Conservation (phyloP, 108 stramenopile genomes). For the Chaetoceros muelleri region DNA sequence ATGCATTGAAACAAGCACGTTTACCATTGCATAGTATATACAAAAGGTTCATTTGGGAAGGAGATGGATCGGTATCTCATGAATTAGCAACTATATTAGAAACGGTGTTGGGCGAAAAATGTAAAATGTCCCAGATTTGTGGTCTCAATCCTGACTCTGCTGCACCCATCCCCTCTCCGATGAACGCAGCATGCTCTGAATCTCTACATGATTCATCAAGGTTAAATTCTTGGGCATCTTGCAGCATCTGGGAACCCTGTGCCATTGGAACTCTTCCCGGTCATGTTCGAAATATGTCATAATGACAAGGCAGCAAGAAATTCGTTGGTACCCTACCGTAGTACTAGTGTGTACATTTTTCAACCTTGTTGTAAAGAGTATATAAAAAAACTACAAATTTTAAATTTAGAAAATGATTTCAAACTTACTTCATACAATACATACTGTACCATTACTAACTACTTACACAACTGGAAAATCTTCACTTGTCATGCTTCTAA, state of each 20-base stretch:
- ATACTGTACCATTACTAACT: no score
- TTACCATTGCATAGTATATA: conserved; percentile 55
- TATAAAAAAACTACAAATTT: no score
- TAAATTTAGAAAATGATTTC: no score
- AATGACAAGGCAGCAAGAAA: no score
- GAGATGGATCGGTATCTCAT: conserved; percentile 4
- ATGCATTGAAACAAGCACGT: conserved; percentile 16
- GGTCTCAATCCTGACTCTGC: neutral
- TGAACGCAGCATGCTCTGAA: neutral
- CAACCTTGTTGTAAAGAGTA: no score
- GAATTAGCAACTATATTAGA: neutral
- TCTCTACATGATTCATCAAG: neutral
- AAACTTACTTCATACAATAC: no score
- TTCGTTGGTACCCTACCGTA: no score
- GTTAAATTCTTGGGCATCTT: conserved; percentile 28
- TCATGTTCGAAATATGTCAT: no score
- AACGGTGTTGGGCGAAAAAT: conserved; percentile 1
- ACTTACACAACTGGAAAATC: no score
- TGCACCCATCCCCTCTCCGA: neutral
- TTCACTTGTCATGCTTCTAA: conserved; percentile 24
- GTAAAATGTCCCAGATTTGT: neutral
- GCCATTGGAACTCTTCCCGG: conserved; percentile 54
- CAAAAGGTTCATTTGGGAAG: conserved; percentile 28
- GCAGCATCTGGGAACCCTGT: conserved; percentile 54
- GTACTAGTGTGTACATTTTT: no score